Percentiles rank a stretch among this genome's conserved stretches.
Conservation (phyloP, 768 basidiomycete species). For the Tylopilus sp. region DNA sequence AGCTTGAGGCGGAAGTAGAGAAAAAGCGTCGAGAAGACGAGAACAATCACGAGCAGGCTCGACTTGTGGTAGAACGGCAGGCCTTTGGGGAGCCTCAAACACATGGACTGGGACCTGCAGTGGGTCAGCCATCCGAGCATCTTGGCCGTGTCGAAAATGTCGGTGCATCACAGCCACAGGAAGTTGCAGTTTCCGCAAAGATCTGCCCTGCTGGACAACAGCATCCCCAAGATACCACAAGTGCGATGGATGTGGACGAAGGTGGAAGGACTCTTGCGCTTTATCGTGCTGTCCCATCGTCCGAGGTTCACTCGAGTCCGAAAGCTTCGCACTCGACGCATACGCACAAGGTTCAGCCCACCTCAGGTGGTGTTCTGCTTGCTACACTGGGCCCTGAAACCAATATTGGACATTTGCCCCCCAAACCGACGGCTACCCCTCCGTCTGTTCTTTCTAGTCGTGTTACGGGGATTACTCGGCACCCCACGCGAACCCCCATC, state of each 20-base stretch:
- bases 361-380: slow-evolving; percentile 21
- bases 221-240: no score
- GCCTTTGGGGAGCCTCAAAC: slow-evolving; percentile 5
- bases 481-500: background rate
- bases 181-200: no score
- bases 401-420: background rate
- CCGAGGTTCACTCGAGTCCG: background rate
- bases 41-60: slow-evolving; percentile 3
- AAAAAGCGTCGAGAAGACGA: slow-evolving; percentile 7
- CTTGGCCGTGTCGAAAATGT: no score
- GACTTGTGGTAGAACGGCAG: slow-evolving; percentile 11
- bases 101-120: background rate
- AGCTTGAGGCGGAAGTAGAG: slow-evolving; percentile 6
- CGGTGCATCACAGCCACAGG: no score
- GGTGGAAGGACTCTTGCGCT: background rate
- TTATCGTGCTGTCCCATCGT: background rate
- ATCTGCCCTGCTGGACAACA: no score
- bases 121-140: no score
- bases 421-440: background rate
- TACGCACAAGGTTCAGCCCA: slow-evolving; percentile 2
- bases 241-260: slow-evolving; percentile 4
- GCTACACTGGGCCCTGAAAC: slow-evolving; percentile 1
- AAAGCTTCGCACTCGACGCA: slow-evolving; percentile 1
- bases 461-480: background rate
- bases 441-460: background rate